A percentile compares a stretch with the other conserved stretches of the same genome.
phyloP scores from a whole-genome alignment of 306 rosid genomes.

The Malus domestica region DNA sequence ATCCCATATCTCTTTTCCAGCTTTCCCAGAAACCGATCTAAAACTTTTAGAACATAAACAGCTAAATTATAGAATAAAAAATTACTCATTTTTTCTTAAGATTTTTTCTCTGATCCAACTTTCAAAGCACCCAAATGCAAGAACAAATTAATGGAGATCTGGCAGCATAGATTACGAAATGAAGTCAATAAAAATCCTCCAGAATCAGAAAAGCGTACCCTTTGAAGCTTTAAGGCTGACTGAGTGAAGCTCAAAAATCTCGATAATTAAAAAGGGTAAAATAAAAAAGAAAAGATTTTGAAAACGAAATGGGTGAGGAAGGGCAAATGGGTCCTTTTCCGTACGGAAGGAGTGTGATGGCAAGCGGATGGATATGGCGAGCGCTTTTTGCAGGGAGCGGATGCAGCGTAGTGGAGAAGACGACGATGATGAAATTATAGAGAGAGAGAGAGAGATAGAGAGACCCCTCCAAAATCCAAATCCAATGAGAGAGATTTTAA shows the following conservation, averaged over 20 bases:
- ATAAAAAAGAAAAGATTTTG: neutral
- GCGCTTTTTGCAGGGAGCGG: neutral
- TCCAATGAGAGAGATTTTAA: slow-evolving; percentile 6
- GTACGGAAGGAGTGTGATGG: neutral
- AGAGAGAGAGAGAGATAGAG: neutral
- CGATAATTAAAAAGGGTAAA: neutral
- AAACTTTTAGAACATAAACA: neutral
- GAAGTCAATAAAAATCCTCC: neutral
- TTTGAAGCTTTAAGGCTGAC: slow-evolving; percentile 8
- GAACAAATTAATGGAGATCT: slow-evolving; percentile 10
- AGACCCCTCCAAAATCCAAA: neutral
- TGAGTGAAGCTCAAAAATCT: slow-evolving; percentile 16
- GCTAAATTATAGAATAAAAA: neutral
- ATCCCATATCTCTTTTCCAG: neutral
- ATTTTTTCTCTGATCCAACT: neutral
- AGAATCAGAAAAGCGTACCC: slow-evolving; percentile 28
- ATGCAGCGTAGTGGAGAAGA: slow-evolving; percentile 5
- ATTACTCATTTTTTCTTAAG: neutral
- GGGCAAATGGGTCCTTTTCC: neutral
- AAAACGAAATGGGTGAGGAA: neutral
- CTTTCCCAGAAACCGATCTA: slow-evolving; percentile 13
- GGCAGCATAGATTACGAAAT: slow-evolving; percentile 6
- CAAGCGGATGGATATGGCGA: neutral
- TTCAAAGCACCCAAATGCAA: neutral
- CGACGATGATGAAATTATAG: slow-evolving; percentile 18